A percentile compares a stretch with the other conserved stretches of the same genome.
Conservation (phyloP, 129 eudicot species). For the Daucus carota region DH1_v3.0 NC_030382.2:55490501-55491000, state of each 20-base stretch:
- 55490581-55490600: constrained; percentile 56
- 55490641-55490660: not conserved
- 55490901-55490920: constrained; percentile 65
- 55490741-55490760: constrained; percentile 33
- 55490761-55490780: constrained; percentile 54
- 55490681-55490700: constrained; percentile 52
- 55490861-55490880: constrained; percentile 42
- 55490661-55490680: constrained; percentile 41
- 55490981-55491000: constrained; percentile 51
- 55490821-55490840: constrained; percentile 40
- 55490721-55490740: constrained; percentile 47
- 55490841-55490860: constrained; percentile 44
- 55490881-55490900: constrained; percentile 63
- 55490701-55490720: constrained; percentile 61
- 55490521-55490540: constrained; percentile 33
- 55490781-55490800: constrained; percentile 54
- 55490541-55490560: constrained; percentile 49
- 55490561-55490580: constrained; percentile 69
- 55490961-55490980: constrained; percentile 38
- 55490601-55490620: constrained; percentile 34
- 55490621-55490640: constrained; percentile 39
- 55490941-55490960: constrained; percentile 32
- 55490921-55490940: constrained; percentile 49
- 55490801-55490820: constrained; percentile 34
- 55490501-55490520: constrained; percentile 23